phyloP scores from a whole-genome alignment of 768 basidiomycete genomes.

The Austroboletus festivus region DNA sequence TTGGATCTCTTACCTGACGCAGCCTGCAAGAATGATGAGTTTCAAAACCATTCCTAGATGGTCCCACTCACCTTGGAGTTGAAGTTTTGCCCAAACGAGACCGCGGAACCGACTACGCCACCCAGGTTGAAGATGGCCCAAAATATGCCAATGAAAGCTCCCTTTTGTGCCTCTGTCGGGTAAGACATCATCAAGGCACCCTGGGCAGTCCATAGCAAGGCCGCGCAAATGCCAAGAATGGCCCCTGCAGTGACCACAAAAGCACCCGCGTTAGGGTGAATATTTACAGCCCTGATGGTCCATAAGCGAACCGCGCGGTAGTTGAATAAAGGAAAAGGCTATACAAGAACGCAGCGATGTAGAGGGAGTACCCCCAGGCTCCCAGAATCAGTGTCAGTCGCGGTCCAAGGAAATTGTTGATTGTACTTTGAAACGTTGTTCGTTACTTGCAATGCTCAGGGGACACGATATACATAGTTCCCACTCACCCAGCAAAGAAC shows the following conservation, averaged over 20 bases:
- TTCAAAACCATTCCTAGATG: not conserved
- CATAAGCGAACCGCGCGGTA: not conserved
- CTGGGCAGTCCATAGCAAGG: conserved; percentile 53
- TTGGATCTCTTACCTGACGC: conserved; percentile 27
- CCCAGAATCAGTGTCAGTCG: conserved; percentile 48
- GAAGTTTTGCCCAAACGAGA: conserved; percentile 72
- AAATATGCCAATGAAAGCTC: conserved; percentile 48
- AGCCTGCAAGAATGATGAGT: conserved; percentile 11
- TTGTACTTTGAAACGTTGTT: conserved; percentile 41
- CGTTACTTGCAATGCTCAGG: not conserved
- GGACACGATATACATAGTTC: not conserved
- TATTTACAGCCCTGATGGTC: conserved; percentile 42
- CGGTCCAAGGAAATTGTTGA: conserved; percentile 70
- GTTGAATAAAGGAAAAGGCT: conserved; percentile 2
- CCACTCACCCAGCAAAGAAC: conserved; percentile 66
- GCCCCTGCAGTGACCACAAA: conserved; percentile 50
- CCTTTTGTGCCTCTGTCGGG: conserved; percentile 56
- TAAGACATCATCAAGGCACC: conserved; percentile 56
- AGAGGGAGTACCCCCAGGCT: conserved; percentile 49
- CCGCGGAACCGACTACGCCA: conserved; percentile 73
- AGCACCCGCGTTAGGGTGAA: conserved; percentile 37
- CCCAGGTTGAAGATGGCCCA: conserved; percentile 79
- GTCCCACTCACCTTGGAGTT: conserved; percentile 47
- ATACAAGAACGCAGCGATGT: conserved; percentile 47
- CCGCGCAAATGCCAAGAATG: conserved; percentile 48